Evolutionary conservation across 768 basidiomycete species (phyloP), one percentile per base, ranked within the genome.

Genomic region (Russula brevipes): DNA sequence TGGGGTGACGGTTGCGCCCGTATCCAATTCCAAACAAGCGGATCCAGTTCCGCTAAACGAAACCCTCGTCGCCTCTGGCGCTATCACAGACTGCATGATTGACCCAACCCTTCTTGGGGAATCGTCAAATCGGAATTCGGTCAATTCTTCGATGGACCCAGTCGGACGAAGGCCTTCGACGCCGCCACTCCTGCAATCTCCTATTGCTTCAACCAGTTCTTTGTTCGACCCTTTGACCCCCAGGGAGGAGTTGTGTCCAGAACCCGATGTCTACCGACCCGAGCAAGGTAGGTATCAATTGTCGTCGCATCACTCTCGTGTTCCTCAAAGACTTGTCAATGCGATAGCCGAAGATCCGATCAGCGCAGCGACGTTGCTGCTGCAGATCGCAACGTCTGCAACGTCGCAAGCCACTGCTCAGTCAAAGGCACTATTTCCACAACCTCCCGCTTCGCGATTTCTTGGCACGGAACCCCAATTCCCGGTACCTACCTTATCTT

Each of bases 1-100:
- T 81, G 63, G 79, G 84, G 64, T 79, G 75, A 42, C 83, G 81
- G 81, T 74, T 83, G 72, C 77, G 75, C 55, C 77, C 81, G 53
- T 72, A 84, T n/a, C 76, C 81, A 47, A 71, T 76, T 51, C 60
- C 19, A 30, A 19, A 30, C 31, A 38, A 14, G 35, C 42, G 19
- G 51, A 61, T 36, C 50, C 24, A 17, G 30, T 51, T 36, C 56
- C 45, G 41, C 36, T n/a, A 4, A 42, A 19, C 39, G 39, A 49
- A 31, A 56, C 4, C 19, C 39, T 33, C 17, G 31, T 51, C 10
- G 17, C 19, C 6, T 41, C 54, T 16, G 61, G 60, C 19, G 35
- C 54, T 3, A 57, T 45, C 51, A 33, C 55, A 39, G 61, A 62
- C 36, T 58, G 54, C 5, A 9, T 67, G 54, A 70, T 70, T 17